Conservation (phyloP, 306 rosid genomes). For the Ziziphus jujuba region DNA sequence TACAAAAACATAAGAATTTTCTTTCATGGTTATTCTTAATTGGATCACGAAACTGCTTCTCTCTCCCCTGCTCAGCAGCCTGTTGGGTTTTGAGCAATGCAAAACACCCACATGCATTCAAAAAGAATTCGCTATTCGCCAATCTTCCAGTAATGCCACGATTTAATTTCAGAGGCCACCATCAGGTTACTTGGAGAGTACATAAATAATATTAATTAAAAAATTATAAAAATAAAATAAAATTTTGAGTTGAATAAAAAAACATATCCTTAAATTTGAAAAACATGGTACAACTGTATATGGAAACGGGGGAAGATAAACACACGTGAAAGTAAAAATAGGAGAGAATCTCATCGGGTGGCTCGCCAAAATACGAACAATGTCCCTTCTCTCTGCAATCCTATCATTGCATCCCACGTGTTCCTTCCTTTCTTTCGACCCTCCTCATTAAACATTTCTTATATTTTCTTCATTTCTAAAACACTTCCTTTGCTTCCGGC, state of each 20-base stretch:
- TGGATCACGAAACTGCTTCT: too few relatives aligned
- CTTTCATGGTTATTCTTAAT: too few relatives aligned
- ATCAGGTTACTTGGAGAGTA: too few relatives aligned
- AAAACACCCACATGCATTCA: too few relatives aligned
- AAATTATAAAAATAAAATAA: not conserved
- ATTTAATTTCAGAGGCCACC: too few relatives aligned
- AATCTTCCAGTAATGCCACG: too few relatives aligned
- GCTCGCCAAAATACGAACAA: not conserved
- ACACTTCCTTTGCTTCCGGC: not conserved
- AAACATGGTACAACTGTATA: not conserved
- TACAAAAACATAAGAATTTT: too few relatives aligned
- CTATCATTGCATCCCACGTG: slow-evolving; percentile 29
- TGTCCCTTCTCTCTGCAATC: not conserved
- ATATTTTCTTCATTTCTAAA: not conserved
- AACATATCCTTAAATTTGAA: not conserved
- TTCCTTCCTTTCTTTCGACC: not conserved
- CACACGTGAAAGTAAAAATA: slow-evolving; percentile 15
- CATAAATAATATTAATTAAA: too few relatives aligned
- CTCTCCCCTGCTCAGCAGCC: too few relatives aligned
- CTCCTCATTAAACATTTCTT: not conserved
- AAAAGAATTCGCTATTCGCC: too few relatives aligned
- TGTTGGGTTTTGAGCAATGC: too few relatives aligned
- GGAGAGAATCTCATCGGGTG: slow-evolving; percentile 16
- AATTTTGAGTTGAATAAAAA: not conserved
- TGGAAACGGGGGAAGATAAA: not conserved